Evolutionary conservation across 352 stramenopile species (phyloP).

Genomic region (Phytophthora palmivora): DNA sequence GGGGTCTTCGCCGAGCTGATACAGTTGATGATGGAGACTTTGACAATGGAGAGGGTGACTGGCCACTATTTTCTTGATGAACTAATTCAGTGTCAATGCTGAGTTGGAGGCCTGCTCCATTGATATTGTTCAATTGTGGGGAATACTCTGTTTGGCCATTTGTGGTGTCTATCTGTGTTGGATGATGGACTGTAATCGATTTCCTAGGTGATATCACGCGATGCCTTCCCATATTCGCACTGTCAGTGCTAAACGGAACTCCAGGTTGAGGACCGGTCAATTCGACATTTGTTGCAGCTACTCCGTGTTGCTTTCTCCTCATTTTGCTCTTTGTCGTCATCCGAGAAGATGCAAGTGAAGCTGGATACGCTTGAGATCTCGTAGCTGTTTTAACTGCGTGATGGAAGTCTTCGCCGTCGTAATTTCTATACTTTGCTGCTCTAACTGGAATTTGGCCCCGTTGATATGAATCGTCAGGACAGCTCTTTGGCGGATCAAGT

Average conservation of each 20-base stretch:
- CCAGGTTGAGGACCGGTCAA: slow-evolving; percentile 34
- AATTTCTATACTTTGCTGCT: slow-evolving; percentile 10
- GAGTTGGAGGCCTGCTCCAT: slow-evolving; percentile 13
- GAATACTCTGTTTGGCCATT: background rate
- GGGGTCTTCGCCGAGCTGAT: slow-evolving; percentile 12
- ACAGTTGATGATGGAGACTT: slow-evolving; percentile 17
- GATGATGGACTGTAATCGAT: slow-evolving; percentile 25
- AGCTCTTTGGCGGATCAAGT: slow-evolving; percentile 23
- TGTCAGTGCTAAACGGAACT: slow-evolving; percentile 46
- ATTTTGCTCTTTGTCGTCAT: slow-evolving; percentile 32
- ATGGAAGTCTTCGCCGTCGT: slow-evolving; percentile 25
- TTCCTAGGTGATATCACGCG: slow-evolving; percentile 46
- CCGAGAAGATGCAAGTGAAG: slow-evolving; percentile 30
- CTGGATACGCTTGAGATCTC: slow-evolving; percentile 15
- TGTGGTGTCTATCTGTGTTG: background rate
- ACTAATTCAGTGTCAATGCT: slow-evolving; percentile 15
- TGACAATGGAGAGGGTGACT: slow-evolving; percentile 8
- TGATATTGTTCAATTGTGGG: background rate
- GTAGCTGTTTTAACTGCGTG: slow-evolving; percentile 22
- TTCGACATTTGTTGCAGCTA: background rate
- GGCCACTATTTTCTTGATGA: slow-evolving; percentile 1
- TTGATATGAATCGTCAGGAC: slow-evolving; percentile 28
- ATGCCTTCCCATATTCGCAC: background rate
- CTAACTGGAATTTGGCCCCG: slow-evolving; percentile 28
- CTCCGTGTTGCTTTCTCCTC: slow-evolving; percentile 21